Evolutionary conservation across 1,284 basidiomycete genomes (phyloP).

Genomic region (Phellopilus nigrolimitatus): DNA sequence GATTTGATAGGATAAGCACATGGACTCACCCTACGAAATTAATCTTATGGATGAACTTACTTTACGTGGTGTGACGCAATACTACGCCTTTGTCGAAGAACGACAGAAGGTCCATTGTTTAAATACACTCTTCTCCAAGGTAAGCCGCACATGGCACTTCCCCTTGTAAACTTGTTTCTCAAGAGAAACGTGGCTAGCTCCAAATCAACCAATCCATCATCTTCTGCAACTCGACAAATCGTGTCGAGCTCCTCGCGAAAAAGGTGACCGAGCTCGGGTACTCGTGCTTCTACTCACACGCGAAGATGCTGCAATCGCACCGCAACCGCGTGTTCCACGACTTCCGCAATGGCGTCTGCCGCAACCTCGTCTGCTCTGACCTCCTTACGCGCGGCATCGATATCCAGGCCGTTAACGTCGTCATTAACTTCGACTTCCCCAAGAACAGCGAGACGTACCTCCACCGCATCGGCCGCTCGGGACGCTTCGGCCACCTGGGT

Average conservation of each 20-base stretch:
- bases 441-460: constrained; percentile 99
- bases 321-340: constrained; percentile 99
- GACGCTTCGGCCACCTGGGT: constrained; percentile 95
- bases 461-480: constrained; percentile 95
- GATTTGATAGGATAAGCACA: constrained; percentile 87
- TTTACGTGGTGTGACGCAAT: constrained; percentile 97
- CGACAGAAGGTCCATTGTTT: constrained; percentile 99
- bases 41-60: constrained; percentile 99
- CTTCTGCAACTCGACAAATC: constrained; percentile 99
- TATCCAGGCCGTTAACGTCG: constrained; percentile 99
- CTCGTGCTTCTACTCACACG: constrained; percentile 99
- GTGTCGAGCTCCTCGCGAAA: constrained; percentile 97
- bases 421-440: constrained; percentile 99
- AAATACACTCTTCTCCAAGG: constrained; percentile 96
- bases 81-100: constrained; percentile 99
- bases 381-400: constrained; percentile 98
- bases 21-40: constrained; percentile 95
- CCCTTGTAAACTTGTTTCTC: too few relatives aligned
- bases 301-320: constrained; percentile 98
- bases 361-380: constrained; percentile 96
- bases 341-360: constrained; percentile 96
- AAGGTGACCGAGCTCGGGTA: constrained; percentile 99
- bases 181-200: constrained; percentile 52
- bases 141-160: constrained; percentile 33
- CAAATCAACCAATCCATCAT: constrained; percentile 99